Conservation (phyloP, 495 filamentous ascomycete species). For the Penicillium argentinense region DNA sequence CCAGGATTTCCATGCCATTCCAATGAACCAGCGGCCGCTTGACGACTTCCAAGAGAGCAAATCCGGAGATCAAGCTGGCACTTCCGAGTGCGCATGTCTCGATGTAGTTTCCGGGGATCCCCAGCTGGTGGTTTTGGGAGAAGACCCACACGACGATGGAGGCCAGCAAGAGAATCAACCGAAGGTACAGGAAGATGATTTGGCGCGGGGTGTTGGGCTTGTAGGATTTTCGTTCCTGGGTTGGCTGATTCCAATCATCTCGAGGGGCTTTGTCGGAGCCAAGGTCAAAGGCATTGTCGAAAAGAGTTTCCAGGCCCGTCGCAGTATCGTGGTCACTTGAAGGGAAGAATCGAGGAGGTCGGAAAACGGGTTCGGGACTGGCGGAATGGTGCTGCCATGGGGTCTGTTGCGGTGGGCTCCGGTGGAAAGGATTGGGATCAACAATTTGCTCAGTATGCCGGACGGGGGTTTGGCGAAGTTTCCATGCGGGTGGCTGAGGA, state of each 20-base stretch:
- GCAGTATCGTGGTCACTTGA: conserved; percentile 39
- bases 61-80: conserved; percentile 42
- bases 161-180: conserved; percentile 31
- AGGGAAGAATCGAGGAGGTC: conserved; percentile 53
- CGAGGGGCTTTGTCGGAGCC: conserved; percentile 34
- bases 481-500: conserved; percentile 62
- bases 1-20: conserved; percentile 46
- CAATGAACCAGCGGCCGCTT: conserved; percentile 39
- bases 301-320: conserved; percentile 49
- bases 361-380: conserved; percentile 37
- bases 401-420: conserved; percentile 20
- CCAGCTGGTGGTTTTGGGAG: conserved; percentile 33
- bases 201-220: conserved; percentile 13
- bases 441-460: conserved; percentile 37
- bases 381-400: no score
- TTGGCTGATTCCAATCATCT: conserved; percentile 12
- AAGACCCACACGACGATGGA: conserved; percentile 37
- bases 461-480: conserved; percentile 51
- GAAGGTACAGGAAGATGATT: conserved; percentile 31
- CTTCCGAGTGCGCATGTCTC: conserved; percentile 41
- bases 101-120: conserved; percentile 40
- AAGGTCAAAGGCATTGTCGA: conserved; percentile 47
- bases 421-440: conserved; percentile 41
- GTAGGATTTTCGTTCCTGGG: conserved; percentile 6
- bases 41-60: conserved; percentile 38